Base-by-base conservation (phyloP, 331 rosid species). In the Cucumis variabilis region DNA sequence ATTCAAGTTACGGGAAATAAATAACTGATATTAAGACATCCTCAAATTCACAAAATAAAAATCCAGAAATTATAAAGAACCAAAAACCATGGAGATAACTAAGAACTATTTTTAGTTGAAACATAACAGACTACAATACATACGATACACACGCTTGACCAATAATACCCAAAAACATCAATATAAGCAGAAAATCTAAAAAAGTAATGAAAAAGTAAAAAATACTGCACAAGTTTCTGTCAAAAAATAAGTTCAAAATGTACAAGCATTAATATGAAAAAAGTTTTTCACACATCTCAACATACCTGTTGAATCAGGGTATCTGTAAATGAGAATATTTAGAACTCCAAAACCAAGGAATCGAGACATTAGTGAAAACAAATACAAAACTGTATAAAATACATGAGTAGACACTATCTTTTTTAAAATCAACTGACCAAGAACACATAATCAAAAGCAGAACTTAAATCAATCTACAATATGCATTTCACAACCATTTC, bases 221-320 rank as follows among this genome's bases (percentile, higher is more conserved):
- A 9, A 53, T 58, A 78, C 44, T 19, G 25, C 27, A 17, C 25
- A 20, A 25, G 10, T 10, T 27, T 41, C 55, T 21, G 65, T 24
- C 27, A 21, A 50, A 70, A 71, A 76, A 44, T 60, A 71, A 81
- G 48, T 84, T 66, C 87, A 50, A 23, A 12, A 33, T 21, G 86
- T 28, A 20, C 11, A 82, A 13, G 25, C n/a, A 6, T 37, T 28
- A 58, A 81, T 55, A 19, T 30, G 17, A 41, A 2, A 24, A 46
- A 50, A 50, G 24, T 11, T 84, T 70, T 84, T 44, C 65, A 85
- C 28, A 65, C 33, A 84, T 68, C 25, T 84, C 77, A 69, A 46
- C 66, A 46, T 88, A 95, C 98, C 96, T 95, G 99, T 89, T 97
- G 98, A 92, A 97, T 91, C 92, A 97, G 87, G 50, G 37, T 98